Evolutionary conservation across 2,329 filamentous ascomycete species (phyloP), one percentile per base, ranked within the genome.

Genomic region (Calonectria crousiana): DNA sequence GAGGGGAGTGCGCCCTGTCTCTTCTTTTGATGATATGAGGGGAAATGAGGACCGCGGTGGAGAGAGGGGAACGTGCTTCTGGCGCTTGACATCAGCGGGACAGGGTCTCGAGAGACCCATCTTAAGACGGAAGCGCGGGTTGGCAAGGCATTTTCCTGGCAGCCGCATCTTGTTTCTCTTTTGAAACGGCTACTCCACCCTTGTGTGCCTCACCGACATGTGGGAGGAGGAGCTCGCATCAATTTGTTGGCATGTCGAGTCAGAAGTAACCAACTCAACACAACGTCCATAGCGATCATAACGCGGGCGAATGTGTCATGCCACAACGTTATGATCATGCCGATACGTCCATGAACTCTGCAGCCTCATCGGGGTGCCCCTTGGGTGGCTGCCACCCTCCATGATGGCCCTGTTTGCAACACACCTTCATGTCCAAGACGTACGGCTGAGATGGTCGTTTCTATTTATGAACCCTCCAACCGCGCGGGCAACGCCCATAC

Each of bases 391-490:
- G 64, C 41, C 34, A 64, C 41, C 65, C 36, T 73, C 66, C 56
- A 58, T 20, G 23, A 30, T 30, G 23, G 30, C 44, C 26, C 14
- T 49, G 34, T 49, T 16, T 64, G 41, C n/a, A n/a, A 56, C 52
- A 23, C 38, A 36, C 53, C 56, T 16, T 23, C 44, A n/a, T 41
- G 47, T 26, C 13, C 56, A 38, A 38, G 62, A 56, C 66, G 34
- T 30, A 47, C 41, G 52, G 68, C 70, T 69, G 69, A 64, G 26
- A 75, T 70, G 56, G 56, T 14, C 32, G 77, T 73, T 77, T 75
- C 78, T 79, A 78, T 78, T 78, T 77, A 60, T 76, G 51, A 77
- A 66, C 53, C 28, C 47, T 67, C 67, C 47, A 62, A 72, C 65
- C 69, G 41, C 18, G 30, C 52, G 52, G 38, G 18, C 38, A 36